Evolutionary conservation across 306 rosid genomes (phyloP).

Genomic region (Alnus rubra): DNA sequence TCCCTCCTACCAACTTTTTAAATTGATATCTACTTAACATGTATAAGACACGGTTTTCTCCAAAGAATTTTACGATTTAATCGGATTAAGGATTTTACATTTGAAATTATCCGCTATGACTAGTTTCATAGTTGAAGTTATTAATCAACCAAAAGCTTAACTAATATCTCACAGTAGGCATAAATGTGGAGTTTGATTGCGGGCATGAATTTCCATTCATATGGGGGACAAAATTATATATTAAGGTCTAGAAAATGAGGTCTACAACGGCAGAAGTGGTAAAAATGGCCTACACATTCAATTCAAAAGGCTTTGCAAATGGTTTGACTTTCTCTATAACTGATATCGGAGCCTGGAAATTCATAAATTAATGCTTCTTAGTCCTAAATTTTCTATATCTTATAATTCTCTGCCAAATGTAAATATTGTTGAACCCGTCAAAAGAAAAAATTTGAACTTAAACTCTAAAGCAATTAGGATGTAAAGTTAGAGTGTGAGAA

Average conservation of each 20-base stretch:
- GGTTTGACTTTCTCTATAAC: not conserved
- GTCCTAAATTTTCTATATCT: not conserved
- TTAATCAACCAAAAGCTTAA: too few relatives aligned
- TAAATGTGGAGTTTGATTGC: not conserved
- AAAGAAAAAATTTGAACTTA: too few relatives aligned
- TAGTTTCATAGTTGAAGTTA: too few relatives aligned
- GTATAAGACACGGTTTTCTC: too few relatives aligned
- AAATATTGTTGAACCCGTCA: too few relatives aligned
- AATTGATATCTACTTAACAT: too few relatives aligned
- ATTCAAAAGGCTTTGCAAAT: not conserved
- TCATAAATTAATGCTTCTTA: not conserved
- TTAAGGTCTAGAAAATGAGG: not conserved
- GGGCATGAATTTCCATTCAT: not conserved
- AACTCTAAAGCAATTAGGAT: not conserved
- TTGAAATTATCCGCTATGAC: not conserved
- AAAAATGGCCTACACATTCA: not conserved
- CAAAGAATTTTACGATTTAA: not conserved
- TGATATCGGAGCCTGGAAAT: not conserved
- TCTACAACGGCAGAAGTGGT: not conserved
- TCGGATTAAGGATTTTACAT: not conserved
- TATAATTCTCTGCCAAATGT: not conserved
- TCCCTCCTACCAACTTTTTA: too few relatives aligned
- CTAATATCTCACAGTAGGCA: not conserved
- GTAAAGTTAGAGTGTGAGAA: not conserved
- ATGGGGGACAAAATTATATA: not conserved